phyloP scores from a whole-genome alignment of 768 basidiomycete species.

The Pleurotus giganteus region DNA sequence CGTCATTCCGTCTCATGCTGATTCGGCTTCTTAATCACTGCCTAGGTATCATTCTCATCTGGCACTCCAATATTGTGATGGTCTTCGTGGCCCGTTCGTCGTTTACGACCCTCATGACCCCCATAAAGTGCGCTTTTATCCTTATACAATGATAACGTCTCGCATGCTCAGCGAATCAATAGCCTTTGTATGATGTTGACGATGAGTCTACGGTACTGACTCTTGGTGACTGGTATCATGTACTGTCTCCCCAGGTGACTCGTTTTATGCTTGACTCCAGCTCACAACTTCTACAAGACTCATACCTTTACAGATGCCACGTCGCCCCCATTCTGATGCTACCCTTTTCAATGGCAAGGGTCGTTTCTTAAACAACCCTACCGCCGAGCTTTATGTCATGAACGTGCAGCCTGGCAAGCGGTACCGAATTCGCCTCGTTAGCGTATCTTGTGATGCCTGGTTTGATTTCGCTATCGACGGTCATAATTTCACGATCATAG shows the following conservation, averaged over 20 bases:
- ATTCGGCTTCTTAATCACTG: not conserved
- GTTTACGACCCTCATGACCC: not conserved
- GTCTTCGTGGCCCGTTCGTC: slow-evolving; percentile 28
- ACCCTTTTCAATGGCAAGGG: slow-evolving; percentile 7
- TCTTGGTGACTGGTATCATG: slow-evolving; percentile 2
- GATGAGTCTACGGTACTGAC: not conserved
- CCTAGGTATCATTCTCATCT: slow-evolving; percentile 3
- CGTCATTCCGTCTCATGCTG: slow-evolving; percentile 22
- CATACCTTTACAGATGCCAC: no score
- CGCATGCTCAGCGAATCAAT: no score
- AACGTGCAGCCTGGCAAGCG: slow-evolving; percentile 19
- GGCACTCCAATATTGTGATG: not conserved
- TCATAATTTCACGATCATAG: slow-evolving; percentile 40
- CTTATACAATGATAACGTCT: not conserved
- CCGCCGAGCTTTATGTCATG: not conserved
- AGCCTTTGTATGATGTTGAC: not conserved
- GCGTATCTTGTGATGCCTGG: slow-evolving; percentile 12
- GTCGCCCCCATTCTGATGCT: not conserved
- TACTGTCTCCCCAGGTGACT: not conserved
- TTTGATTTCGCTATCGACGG: slow-evolving; percentile 37
- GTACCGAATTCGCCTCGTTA: slow-evolving; percentile 7
- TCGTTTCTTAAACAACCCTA: not conserved
- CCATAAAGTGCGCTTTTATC: not conserved
- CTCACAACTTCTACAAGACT: no score
- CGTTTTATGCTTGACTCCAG: no score